Conservation (phyloP, 768 basidiomycete genomes). For the Calocybe cyanea region DNA sequence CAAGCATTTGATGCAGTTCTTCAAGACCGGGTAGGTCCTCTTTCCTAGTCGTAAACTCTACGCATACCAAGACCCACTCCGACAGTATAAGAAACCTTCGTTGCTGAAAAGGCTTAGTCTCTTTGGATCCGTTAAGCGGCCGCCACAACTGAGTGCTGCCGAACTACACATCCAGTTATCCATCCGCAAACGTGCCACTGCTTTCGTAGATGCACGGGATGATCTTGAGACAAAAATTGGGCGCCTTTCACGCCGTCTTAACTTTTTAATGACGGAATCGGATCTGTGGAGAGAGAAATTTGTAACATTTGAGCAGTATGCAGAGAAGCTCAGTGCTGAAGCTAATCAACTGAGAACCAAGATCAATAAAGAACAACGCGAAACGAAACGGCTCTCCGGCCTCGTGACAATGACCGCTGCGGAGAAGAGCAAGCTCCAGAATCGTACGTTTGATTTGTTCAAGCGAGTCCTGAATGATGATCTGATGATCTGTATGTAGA, state of each 20-base stretch:
- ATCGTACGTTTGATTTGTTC: constrained; percentile 47
- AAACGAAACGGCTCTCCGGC: constrained; percentile 81
- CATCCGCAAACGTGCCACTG: constrained; percentile 90
- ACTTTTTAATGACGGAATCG: constrained; percentile 89
- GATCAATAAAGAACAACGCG: constrained; percentile 88
- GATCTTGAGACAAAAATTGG: constrained; percentile 94
- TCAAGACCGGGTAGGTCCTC: constrained; percentile 64
- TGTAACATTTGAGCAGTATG: constrained; percentile 90
- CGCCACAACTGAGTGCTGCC: constrained; percentile 70
- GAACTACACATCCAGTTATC: constrained; percentile 86
- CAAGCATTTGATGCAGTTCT: constrained; percentile 87
- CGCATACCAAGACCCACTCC: constrained; percentile 9
- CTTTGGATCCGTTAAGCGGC: constrained; percentile 65
- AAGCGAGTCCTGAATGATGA: constrained; percentile 1
- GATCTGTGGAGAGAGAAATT: constrained; percentile 93
- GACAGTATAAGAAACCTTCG: constrained; percentile 83
- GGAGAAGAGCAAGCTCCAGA: constrained; percentile 76
- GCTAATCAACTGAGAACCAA: constrained; percentile 80
- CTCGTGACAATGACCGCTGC: constrained; percentile 72
- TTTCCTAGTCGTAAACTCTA: background rate
- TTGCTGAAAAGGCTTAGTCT: constrained; percentile 80
- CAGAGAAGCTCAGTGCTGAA: constrained; percentile 84
- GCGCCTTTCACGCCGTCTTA: constrained; percentile 76
- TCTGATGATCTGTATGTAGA: constrained; percentile 39
- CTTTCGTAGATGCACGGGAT: constrained; percentile 91